Conservation (phyloP, 2,329 filamentous ascomycete species). For the Pestalotiopsis sp. region DNA sequence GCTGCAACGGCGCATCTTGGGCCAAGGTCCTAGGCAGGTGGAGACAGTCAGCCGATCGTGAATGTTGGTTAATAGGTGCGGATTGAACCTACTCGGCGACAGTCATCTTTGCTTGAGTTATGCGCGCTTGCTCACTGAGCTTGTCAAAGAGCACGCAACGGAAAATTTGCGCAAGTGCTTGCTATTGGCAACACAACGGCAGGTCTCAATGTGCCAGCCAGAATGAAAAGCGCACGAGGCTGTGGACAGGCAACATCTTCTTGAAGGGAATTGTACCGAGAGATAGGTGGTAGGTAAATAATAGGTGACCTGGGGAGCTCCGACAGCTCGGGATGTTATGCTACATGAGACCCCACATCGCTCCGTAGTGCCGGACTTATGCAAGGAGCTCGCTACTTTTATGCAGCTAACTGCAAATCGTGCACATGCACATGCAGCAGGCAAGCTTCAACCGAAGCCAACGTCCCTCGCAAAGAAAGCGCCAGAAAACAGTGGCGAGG, state of each 20-base stretch:
- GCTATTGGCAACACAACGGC: not conserved
- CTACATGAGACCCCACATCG: too few relatives aligned
- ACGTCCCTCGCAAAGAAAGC: slow-evolving; percentile 22
- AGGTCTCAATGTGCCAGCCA: not conserved
- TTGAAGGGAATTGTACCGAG: not conserved
- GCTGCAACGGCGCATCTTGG: slow-evolving; percentile 11
- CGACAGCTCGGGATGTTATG: too few relatives aligned
- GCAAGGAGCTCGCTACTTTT: not conserved
- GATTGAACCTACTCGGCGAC: slow-evolving; percentile 7
- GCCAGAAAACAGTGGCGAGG: slow-evolving; percentile 40
- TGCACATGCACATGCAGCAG: not conserved
- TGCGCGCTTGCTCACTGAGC: too few relatives aligned
- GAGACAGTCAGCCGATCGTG: slow-evolving; percentile 13
- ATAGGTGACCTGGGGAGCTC: too few relatives aligned
- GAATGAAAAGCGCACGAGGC: slow-evolving; percentile 2
- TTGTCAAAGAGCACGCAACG: too few relatives aligned
- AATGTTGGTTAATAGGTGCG: not conserved
- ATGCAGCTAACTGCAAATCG: not conserved
- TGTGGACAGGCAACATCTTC: not conserved
- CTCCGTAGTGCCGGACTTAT: not conserved
- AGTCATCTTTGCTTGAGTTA: not conserved
- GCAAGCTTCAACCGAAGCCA: slow-evolving; percentile 12
- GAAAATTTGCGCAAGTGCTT: not conserved
- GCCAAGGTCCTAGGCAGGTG: slow-evolving; percentile 17
- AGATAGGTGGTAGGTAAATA: not conserved